Conservation (phyloP, 768 basidiomycete genomes). For the Panus rudis region DNA sequence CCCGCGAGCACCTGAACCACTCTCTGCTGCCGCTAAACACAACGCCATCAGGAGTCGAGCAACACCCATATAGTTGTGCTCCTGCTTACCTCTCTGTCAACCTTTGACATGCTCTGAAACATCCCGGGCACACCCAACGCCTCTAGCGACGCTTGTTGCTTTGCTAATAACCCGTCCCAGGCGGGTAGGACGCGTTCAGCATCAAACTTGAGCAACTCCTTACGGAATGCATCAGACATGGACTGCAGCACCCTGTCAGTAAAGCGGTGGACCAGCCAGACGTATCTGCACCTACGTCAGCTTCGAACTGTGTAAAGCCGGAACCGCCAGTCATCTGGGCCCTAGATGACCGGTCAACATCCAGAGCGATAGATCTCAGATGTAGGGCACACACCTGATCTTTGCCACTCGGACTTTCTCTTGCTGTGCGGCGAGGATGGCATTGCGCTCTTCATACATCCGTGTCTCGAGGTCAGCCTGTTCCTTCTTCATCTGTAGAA, state of each 20-base stretch:
- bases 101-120: slow-evolving; percentile 44
- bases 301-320: slow-evolving; percentile 60
- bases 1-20: slow-evolving; percentile 66
- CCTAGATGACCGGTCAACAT: slow-evolving; percentile 29
- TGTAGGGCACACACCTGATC: slow-evolving; percentile 45
- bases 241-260: slow-evolving; percentile 35
- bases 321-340: slow-evolving; percentile 58
- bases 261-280: slow-evolving; percentile 7
- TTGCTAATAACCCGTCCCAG: slow-evolving; percentile 69
- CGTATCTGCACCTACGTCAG: slow-evolving; percentile 37
- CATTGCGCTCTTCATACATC: slow-evolving; percentile 60
- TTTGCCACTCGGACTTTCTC: slow-evolving; percentile 63
- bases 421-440: slow-evolving; percentile 58
- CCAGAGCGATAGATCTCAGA: not conserved
- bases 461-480: slow-evolving; percentile 63
- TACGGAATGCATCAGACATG: slow-evolving; percentile 56
- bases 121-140: slow-evolving; percentile 62
- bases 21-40: slow-evolving; percentile 55
- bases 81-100: slow-evolving; percentile 50
- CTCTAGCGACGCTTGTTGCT: slow-evolving; percentile 63
- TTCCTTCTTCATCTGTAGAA: slow-evolving; percentile 56
- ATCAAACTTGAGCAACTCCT: slow-evolving; percentile 64
- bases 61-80: no score
- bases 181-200: slow-evolving; percentile 59
- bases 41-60: not conserved